These are phyloP conservation scores for Daldinia bambusicola DNA, from an alignment of 495 filamentous ascomycete species.

Conservation along the genomic window DNA sequence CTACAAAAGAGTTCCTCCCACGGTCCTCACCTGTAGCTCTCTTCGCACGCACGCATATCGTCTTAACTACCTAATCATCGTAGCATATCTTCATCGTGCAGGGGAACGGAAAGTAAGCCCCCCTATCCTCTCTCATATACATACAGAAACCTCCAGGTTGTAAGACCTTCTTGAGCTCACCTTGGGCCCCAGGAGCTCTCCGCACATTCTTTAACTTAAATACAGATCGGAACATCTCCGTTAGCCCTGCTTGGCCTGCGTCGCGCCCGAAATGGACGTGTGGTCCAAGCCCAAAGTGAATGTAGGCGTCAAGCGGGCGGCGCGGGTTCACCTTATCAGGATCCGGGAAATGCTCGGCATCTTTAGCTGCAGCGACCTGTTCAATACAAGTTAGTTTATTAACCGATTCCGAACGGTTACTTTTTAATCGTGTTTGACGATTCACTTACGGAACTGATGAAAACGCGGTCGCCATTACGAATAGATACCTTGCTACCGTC, in stretches of 20 bases:
- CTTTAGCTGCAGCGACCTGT: constrained; percentile 65
- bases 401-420: constrained; percentile 53
- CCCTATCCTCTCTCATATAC: constrained; percentile 81
- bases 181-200: constrained; percentile 73
- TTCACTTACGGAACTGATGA: constrained; percentile 64
- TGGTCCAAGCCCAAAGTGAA: constrained; percentile 71
- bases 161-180: constrained; percentile 76
- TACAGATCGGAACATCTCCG: constrained; percentile 73
- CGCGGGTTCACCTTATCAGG: constrained; percentile 72
- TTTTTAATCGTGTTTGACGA: neutral
- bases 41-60: neutral
- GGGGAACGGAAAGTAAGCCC: constrained; percentile 77
- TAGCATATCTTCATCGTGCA: constrained; percentile 70
- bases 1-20: too few relatives aligned
- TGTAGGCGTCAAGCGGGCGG: constrained; percentile 74
- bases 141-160: constrained; percentile 68
- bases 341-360: constrained; percentile 73
- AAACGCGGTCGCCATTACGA: constrained; percentile 54
- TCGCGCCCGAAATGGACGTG: constrained; percentile 71
- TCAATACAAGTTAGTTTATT: constrained; percentile 62
- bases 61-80: constrained; percentile 48
- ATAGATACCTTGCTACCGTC: constrained; percentile 58
- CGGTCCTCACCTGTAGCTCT: neutral
- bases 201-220: constrained; percentile 72
- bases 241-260: constrained; percentile 69